A percentile compares a stretch with the other conserved stretches of the same genome.
Conservation (phyloP, 805 yeast genomes). For the Metschnikowia rubicola region DNA sequence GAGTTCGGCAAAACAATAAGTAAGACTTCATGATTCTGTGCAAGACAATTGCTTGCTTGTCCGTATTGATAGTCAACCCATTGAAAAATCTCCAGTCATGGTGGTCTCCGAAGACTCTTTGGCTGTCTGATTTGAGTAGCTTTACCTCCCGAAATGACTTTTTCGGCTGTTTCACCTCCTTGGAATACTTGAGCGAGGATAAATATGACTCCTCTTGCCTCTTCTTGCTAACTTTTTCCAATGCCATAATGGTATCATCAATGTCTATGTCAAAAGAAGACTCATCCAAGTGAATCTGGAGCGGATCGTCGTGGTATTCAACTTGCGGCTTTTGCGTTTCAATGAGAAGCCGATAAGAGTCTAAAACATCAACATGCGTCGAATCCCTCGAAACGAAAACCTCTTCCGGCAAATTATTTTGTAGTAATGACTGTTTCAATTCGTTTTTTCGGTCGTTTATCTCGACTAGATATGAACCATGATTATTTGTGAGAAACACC, state of each 20-base stretch:
- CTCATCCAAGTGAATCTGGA: conserved; percentile 17
- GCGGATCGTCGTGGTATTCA: background rate
- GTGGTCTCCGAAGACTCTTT: conserved; percentile 13
- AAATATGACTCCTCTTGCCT: conserved; percentile 18
- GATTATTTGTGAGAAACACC: conserved; percentile 26
- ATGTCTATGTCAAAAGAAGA: conserved; percentile 25
- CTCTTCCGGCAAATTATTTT: conserved; percentile 20
- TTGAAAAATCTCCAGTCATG: conserved; percentile 24
- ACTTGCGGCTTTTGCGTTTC: conserved; percentile 5
- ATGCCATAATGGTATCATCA: conserved; percentile 21
- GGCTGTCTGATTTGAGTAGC: conserved; percentile 5
- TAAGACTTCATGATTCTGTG: conserved; percentile 20
- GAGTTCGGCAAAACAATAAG: conserved; percentile 18
- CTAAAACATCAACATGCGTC: conserved; percentile 9
- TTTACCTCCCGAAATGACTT: conserved; percentile 14
- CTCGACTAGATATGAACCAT: conserved; percentile 23
- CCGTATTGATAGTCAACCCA: conserved; percentile 12
- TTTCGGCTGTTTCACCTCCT: conserved; percentile 10
- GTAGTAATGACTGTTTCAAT: conserved; percentile 19
- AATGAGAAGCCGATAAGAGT: conserved; percentile 16
- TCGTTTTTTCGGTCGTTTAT: conserved; percentile 17
- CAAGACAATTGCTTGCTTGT: conserved; percentile 14
- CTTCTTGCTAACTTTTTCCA: conserved; percentile 5
- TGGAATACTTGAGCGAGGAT: conserved; percentile 19
- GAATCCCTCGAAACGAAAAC: conserved; percentile 6